phyloP scores from a whole-genome alignment of 164 flowering plant species.

The Platanus orientalis region DNA sequence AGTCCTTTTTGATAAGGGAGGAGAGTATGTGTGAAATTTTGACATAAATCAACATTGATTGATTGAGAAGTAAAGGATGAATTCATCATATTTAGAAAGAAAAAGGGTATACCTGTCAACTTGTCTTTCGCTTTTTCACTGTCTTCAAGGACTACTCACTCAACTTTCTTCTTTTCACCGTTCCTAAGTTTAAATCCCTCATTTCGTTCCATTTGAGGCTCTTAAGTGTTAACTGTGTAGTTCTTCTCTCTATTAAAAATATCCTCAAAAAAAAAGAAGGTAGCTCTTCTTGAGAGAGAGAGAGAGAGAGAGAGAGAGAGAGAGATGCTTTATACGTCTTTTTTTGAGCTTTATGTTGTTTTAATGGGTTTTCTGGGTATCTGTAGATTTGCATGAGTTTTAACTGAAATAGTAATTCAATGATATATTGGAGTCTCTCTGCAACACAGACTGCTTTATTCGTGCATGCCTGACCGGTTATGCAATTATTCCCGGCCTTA shows the following conservation, averaged over 20 bases:
- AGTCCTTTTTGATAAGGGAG: too few relatives aligned
- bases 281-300: too few relatives aligned
- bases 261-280: too few relatives aligned
- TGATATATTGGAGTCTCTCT: conserved; percentile 18
- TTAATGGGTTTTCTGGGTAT: background rate
- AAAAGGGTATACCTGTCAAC: background rate
- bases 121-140: background rate
- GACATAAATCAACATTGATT: background rate
- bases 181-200: background rate
- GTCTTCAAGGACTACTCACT: conserved; percentile 1
- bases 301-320: conserved; percentile 7
- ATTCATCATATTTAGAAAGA: conserved; percentile 2
- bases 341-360: background rate
- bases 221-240: too few relatives aligned
- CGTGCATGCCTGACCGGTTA: conserved; percentile 42
- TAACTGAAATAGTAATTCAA: conserved; percentile 29
- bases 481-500: conserved; percentile 40
- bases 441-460: conserved; percentile 24
- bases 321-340: background rate
- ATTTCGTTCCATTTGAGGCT: background rate
- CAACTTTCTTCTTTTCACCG: background rate
- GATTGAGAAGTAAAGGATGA: background rate
- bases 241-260: too few relatives aligned
- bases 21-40: background rate
- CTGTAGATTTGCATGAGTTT: conserved; percentile 15